These are phyloP conservation scores for Aphanomyces invadans DNA, from an alignment of 352 stramenopile species.

Conservation along the genomic window DNA sequence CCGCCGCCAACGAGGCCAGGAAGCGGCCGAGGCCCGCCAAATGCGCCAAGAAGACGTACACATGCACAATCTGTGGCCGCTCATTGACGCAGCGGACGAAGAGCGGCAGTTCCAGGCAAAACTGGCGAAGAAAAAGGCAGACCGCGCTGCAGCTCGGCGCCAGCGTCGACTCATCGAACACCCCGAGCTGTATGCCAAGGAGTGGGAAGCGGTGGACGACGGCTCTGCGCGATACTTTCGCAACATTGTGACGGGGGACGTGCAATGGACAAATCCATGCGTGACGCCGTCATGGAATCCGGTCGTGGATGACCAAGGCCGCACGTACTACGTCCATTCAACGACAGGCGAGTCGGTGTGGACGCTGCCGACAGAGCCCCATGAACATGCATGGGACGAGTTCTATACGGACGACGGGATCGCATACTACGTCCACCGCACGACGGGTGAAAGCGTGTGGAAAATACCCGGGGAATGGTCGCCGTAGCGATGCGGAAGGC, in stretches of 20 bases:
- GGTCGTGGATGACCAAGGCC: conserved; percentile 49
- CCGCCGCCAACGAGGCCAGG: neutral
- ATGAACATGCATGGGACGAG: conserved; percentile 41
- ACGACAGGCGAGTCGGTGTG: conserved; percentile 57
- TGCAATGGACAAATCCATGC: conserved; percentile 48
- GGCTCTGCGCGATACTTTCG: conserved; percentile 61
- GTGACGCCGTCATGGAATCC: conserved; percentile 37
- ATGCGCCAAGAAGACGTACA: conserved; percentile 15
- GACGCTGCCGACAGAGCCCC: conserved; percentile 37
- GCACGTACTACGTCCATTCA: conserved; percentile 72
- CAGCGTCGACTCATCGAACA: neutral
- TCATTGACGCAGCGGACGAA: neutral
- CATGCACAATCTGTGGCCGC: neutral
- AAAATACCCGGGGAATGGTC: conserved; percentile 25
- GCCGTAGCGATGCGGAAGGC: neutral
- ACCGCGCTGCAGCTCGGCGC: conserved; percentile 4
- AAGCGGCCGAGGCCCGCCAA: neutral
- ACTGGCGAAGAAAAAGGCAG: conserved; percentile 1
- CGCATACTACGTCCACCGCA: conserved; percentile 68
- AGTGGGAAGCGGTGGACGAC: conserved; percentile 27
- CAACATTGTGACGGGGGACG: conserved; percentile 55
- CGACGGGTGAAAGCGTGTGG: conserved; percentile 61
- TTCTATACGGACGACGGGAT: conserved; percentile 53
- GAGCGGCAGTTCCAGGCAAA: conserved; percentile 3
- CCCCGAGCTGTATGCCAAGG: conserved; percentile 8